Evolutionary conservation across 441 rosid species (phyloP), one percentile per base, ranked within the genome.

Genomic region (Flueggea neowawraea): DNA sequence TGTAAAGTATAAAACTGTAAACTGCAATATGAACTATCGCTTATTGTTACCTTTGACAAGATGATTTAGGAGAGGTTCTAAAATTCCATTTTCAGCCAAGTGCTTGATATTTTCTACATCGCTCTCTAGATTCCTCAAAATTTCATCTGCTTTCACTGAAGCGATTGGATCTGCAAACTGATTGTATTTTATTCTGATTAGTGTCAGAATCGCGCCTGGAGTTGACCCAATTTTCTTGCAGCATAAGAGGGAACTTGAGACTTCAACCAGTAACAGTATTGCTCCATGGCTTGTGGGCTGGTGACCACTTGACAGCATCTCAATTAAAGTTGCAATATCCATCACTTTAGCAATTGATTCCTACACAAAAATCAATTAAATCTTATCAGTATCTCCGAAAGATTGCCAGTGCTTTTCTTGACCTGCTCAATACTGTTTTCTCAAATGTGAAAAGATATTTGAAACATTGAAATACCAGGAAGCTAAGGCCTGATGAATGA

Each of bases 51-150:
- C 96, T 86, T 81, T 76, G 49, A 61, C 70, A 32, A 92, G 90
- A 79, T 84, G 90, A 59, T 57, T 67, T 68, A 89, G 69, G 73
- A 92, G 95, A 55, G 98, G 98, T 60, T 84, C 94, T 71, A 89
- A 52, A 7, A 83, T 73, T 33, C 96, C 98, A 72, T 78, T 83
- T 77, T 92, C 98, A 9, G 96, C 98, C 98, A 92, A 89, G 63
- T 57, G 71, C 84, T 84, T 92, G 55, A 92, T 78, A 70, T 92
- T 89, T 47, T 54, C 55, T 8, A 84, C 90, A 49, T 47, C 56
- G 31, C 66, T 71, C 81, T 83, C 94, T 13, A 92, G 78, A 73
- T 87, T 83, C 83, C 10, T 75, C 54, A 92, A 76, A 68, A 83
- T 88, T 73, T 80, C 78, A 15, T 78, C 80, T 59, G 94, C 87